Conservation (phyloP, 805 yeast species). For the Saturnispora bothae region DNA sequence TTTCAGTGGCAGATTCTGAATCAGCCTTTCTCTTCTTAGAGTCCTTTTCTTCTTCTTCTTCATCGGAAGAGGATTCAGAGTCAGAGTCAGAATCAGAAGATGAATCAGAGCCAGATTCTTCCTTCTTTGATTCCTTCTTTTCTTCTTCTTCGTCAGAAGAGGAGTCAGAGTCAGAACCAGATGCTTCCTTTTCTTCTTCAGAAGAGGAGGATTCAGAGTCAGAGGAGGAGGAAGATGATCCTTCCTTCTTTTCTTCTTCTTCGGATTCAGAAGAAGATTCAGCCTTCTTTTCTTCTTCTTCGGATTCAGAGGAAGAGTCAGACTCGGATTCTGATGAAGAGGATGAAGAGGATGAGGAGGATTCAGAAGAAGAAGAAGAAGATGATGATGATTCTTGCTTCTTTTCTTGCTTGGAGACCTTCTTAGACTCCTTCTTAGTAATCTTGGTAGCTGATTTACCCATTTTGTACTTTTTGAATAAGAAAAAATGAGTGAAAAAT, state of each 20-base stretch:
- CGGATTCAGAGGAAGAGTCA: conserved; percentile 19
- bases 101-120: conserved; percentile 15
- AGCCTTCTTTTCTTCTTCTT: conserved; percentile 11
- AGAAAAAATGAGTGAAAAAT: conserved; percentile 7
- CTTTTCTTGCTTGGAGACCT: conserved; percentile 17
- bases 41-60: conserved; percentile 12
- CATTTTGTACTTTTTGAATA: conserved; percentile 15
- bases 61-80: neutral
- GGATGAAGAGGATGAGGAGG: conserved; percentile 10
- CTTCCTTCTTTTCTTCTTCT: neutral
- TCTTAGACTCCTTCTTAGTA: conserved; percentile 18
- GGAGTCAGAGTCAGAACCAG: conserved; percentile 18
- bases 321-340: conserved; percentile 16
- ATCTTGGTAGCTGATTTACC: conserved; percentile 22
- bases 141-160: conserved; percentile 20
- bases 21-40: conserved; percentile 6
- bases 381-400: conserved; percentile 16
- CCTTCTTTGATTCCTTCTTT: conserved; percentile 11
- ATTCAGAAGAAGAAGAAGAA: conserved; percentile 20
- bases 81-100: conserved; percentile 15
- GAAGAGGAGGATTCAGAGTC: conserved; percentile 21
- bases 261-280: conserved; percentile 11
- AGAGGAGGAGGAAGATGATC: conserved; percentile 18
- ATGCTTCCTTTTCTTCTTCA: conserved; percentile 10
- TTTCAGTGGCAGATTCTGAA: conserved; percentile 14